Conservation (phyloP, 1,284 basidiomycete species). For the Ganoderma lingzhi region DNA sequence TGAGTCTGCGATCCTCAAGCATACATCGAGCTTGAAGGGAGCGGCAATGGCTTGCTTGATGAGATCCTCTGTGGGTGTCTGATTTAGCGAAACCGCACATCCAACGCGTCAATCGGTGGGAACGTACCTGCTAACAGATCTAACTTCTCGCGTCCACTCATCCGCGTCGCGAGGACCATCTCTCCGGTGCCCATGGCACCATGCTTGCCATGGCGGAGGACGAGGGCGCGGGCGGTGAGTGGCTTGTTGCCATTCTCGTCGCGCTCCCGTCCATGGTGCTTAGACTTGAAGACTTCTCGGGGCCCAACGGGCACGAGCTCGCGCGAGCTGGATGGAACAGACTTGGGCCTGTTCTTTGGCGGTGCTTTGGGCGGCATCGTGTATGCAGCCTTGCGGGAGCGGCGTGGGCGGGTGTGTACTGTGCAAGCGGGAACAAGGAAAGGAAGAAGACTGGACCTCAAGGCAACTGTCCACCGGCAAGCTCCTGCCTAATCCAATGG, state of each 20-base stretch:
- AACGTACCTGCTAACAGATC: constrained; percentile 75
- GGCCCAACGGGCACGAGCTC: constrained; percentile 65
- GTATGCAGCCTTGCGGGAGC: neutral
- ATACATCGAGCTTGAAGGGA: constrained; percentile 70
- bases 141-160: constrained; percentile 79
- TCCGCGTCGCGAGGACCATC: constrained; percentile 59
- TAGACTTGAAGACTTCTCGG: constrained; percentile 54
- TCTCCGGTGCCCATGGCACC: constrained; percentile 76
- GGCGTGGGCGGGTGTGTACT: neutral
- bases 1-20: constrained; percentile 71
- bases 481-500: neutral
- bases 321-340: constrained; percentile 36
- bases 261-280: constrained; percentile 42
- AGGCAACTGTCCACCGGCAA: neutral
- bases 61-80: constrained; percentile 64
- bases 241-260: constrained; percentile 61
- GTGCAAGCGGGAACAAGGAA: neutral
- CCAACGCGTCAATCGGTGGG: constrained; percentile 8
- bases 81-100: constrained; percentile 4
- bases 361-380: constrained; percentile 28
- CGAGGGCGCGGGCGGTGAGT: constrained; percentile 72
- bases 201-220: constrained; percentile 77
- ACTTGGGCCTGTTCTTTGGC: constrained; percentile 26
- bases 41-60: constrained; percentile 64
- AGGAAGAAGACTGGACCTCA: neutral